Percentiles rank a stretch among this genome's conserved stretches.
phyloP scores from a whole-genome alignment of 805 yeast genomes.

The Metschnikowia orientalis region DNA sequence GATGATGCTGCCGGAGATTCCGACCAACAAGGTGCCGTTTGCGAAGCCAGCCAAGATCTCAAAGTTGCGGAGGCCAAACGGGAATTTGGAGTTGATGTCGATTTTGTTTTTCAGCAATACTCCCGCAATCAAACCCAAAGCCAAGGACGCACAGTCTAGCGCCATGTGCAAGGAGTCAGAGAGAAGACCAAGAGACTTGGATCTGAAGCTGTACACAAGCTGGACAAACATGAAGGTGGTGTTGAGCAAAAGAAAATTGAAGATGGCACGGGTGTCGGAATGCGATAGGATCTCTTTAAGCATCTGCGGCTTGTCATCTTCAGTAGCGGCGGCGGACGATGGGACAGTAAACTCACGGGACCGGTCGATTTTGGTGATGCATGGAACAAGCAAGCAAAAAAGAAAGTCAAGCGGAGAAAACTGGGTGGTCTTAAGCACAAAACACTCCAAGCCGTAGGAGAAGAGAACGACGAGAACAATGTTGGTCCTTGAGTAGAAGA shows the following conservation, averaged over 20 bases:
- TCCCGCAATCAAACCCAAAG: conserved; percentile 87
- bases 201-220: conserved; percentile 82
- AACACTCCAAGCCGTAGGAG: conserved; percentile 14
- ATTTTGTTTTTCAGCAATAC: conserved; percentile 40
- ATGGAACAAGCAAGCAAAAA: conserved; percentile 11
- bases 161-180: conserved; percentile 97
- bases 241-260: conserved; percentile 79
- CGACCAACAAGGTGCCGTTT: conserved; percentile 82
- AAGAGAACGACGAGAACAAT: conserved; percentile 11
- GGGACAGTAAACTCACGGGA: background rate
- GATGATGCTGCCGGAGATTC: conserved; percentile 83
- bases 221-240: conserved; percentile 94
- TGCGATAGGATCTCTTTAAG: conserved; percentile 33
- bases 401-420: conserved; percentile 5
- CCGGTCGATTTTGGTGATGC: conserved; percentile 11
- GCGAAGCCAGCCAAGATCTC: conserved; percentile 95
- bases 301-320: conserved; percentile 15
- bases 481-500: conserved; percentile 8
- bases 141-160: conserved; percentile 84
- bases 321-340: background rate
- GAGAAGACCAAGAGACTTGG: conserved; percentile 84
- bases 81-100: conserved; percentile 61
- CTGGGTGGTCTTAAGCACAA: conserved; percentile 11
- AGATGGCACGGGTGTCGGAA: conserved; percentile 78
- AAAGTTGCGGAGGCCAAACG: conserved; percentile 79